Base-by-base conservation (phyloP, 805 yeast genomes). In the Metschnikowia orientalis region DNA sequence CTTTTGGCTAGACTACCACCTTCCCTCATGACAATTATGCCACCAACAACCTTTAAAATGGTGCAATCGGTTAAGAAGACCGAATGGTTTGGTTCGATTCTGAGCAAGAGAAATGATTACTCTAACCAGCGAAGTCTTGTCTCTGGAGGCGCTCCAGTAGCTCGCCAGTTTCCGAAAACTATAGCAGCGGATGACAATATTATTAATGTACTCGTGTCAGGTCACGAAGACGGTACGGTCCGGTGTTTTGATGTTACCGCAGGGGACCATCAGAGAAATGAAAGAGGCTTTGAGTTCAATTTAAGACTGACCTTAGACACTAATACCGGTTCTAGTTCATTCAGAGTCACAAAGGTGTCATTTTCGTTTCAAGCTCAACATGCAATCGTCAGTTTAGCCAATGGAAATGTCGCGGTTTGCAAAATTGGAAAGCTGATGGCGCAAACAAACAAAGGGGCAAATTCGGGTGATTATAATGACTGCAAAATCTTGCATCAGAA, bases 171-270 rank as follows among this genome's bases (percentile, higher is more conserved):
- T 8, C 53, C 59, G 8, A 51, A 43, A 20, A 47, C 67, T 2
- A 32, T 66, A 17, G 71, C 70, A 0, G 32, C 42, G 17, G 59
- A 56, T 26, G 69, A 63, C 7, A 49, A 80, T 3, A 74, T 73
- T 8, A 63, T 63, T 8, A 57, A 50, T 33, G 52, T 66, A n/a
- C 38, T 89, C 25, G 78, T 87, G 1, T 79, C 95, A 0, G 97
- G 97, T 1, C 95, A 92, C 51, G 74, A 79, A 21, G 81, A 81
- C 53, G 97, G 97, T 0, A 73, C 80, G 21, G 75, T 92, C 0
- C 70, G 96, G 34, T 65, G 90, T 7, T 80, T 88, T 78, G 95
- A 90, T 58, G 80, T 87, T 0, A 77, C 94, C 0, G 76, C 79
- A 36, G 82, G 83, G 13, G 95, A 85, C 28, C 55, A 50, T 15